Base-by-base conservation (phyloP, 441 rosid species). In the Syzygium syzygioides region DNA sequence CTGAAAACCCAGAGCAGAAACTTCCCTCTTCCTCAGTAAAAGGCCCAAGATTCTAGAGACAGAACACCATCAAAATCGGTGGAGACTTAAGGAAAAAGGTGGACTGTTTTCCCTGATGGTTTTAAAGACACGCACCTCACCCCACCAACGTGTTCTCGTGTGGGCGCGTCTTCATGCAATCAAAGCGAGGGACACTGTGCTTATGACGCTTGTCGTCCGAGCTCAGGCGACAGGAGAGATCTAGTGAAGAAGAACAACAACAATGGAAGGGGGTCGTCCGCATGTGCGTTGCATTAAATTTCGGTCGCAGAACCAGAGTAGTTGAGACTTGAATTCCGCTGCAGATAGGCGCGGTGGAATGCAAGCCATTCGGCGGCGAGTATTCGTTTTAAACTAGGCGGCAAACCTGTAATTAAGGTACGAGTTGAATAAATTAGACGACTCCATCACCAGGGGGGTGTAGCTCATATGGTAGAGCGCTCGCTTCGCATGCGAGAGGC, bases 401-500 rank as follows among this genome's bases (percentile, higher is more conserved):
- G 80, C 25, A 71, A 71, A 34, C 15, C 8, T 4, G 11, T 3
- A 34, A 3, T 66, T 3, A 19, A 34, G 15, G 1, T 0, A 3
- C 34, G 23, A 0, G 20, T 20, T 0, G 1, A 1, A 34, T 19
- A 0, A 20, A 12, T 71, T 37, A 9, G 26, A 3, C 0, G 0
- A 2, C 1, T 0, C 0, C 1, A 20, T 5, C 8, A 1, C 7
- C 1, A 10, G 2, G 87, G 90, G 90, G 90, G 90, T 88, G 90
- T 88, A 88, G 90, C 90, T 88, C 90, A 88, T 85, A 88, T 88
- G 87, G 90, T 88, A 88, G 87, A 88, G 87, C 90, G 87, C 87
- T 85, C 90, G 90, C 87, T 88, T 88, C 90, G 90, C 90, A 88
- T 88, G 90, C 87, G 87, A 88, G 89, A 88, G 89, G 87, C 85